These are phyloP conservation scores for Microcos paniculata DNA, from an alignment of 345 rosid species.

Conservation along the genomic window DNA sequence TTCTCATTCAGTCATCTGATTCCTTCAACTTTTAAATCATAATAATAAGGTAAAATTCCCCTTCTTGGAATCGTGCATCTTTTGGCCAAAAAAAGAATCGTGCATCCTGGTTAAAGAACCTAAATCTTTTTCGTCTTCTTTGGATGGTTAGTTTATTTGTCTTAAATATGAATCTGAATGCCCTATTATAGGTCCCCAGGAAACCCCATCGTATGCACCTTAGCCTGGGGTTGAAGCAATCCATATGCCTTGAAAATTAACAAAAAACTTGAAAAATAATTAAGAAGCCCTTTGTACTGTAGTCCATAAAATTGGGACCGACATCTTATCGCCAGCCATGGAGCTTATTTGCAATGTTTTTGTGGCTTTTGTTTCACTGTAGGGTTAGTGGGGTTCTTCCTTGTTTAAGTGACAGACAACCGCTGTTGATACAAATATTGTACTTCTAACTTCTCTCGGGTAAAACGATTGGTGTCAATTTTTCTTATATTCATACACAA, in stretches of 20 bases:
- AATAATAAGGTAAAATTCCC: background rate
- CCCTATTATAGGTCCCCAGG: no score
- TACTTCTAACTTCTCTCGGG: background rate
- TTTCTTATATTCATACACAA: background rate
- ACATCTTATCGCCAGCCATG: background rate
- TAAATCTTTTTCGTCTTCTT: background rate
- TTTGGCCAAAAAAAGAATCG: no score
- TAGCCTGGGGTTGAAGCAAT: no score
- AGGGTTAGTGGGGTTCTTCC: background rate
- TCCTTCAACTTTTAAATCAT: background rate
- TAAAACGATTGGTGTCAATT: background rate
- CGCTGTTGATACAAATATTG: background rate
- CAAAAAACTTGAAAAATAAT: background rate
- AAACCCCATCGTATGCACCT: no score
- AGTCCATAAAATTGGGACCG: background rate
- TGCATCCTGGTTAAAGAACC: conserved; percentile 12
- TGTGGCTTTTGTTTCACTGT: background rate
- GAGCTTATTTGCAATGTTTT: background rate
- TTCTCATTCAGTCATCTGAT: background rate
- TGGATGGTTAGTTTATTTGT: background rate
- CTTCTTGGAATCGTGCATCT: no score
- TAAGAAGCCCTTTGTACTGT: background rate
- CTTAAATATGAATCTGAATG: no score
- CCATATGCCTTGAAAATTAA: no score
- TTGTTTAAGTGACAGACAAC: background rate